Percentiles rank a stretch among this genome's conserved stretches.
Conservation (phyloP, 2,329 filamentous ascomycete species). For the Cladosporium oxysporum region DNA sequence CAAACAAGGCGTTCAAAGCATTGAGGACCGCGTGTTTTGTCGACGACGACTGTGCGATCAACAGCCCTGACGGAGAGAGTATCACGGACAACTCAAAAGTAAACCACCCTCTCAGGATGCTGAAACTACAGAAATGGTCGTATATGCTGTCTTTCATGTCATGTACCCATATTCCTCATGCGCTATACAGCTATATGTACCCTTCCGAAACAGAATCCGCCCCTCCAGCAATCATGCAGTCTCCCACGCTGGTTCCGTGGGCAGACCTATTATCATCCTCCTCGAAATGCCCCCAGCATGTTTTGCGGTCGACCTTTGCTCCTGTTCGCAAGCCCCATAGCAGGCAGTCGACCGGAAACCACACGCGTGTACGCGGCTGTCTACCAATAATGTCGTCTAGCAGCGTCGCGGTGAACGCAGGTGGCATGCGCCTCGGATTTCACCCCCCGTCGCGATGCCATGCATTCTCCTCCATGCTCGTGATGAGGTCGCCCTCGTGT, state of each 20-base stretch:
- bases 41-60: too few relatives aligned
- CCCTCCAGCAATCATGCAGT: not conserved
- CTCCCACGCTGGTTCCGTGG: not conserved
- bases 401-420: not conserved
- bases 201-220: not conserved
- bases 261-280: constrained; percentile 2
- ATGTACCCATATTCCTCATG: constrained; percentile 8
- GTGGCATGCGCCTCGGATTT: not conserved
- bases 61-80: too few relatives aligned
- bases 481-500: constrained; percentile 4
- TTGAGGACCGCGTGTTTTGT: too few relatives aligned
- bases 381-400: not conserved
- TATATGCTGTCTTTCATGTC: not conserved
- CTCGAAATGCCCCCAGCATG: not conserved
- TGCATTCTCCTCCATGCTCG: not conserved
- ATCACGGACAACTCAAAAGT: too few relatives aligned
- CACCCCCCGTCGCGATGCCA: not conserved
- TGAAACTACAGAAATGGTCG: not conserved
- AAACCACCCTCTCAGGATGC: not conserved
- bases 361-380: not conserved
- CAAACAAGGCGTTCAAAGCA: not conserved
- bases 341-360: not conserved
- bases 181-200: constrained; percentile 9
- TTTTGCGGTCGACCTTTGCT: not conserved
- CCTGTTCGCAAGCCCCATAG: not conserved